Base-by-base conservation (phyloP, 2,329 filamentous ascomycete genomes). In the Trichoderma hamatum region DNA sequence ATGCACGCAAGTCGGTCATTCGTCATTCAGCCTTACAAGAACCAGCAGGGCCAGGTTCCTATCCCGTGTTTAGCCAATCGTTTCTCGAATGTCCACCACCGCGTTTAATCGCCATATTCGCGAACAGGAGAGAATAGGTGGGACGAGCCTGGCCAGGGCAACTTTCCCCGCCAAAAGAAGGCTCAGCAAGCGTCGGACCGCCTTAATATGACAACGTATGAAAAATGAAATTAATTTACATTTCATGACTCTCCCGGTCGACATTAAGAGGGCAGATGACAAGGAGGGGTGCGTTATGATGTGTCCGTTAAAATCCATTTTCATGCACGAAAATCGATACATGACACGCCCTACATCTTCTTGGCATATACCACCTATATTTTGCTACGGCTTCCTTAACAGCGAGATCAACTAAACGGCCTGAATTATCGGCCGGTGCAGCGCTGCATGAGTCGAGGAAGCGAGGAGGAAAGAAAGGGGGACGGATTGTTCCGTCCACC, bases 361-460 rank as follows among this genome's bases (percentile, higher is more conserved):
- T 24, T 49, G 46, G n/a, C n/a, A n/a, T 49, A 28, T 43, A 3
- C 19, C 39, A 9, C n/a, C n/a, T n/a, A 9, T 43, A 10, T 43
- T 16, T 55, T 49, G 43, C n/a, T 43, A 24, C 26, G 43, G 36
- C 36, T 55, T 43, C 52, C 30, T 26, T 65, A 26, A 51, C 49
- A 56, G 62, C 51, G 21, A 55, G 51, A 55, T 30, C 32, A 46
- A 30, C n/a, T 43, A 46, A 56, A 52, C 62, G 62, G 62, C 62
- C 51, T 66, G 51, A 66, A 66, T 34, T 34, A 32, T 56, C 62
- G 62, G 62, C 52, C 34, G 39, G 14, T 34, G 30, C 51, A 51
- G 55, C 51, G 24, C 19, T 55, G 62, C 51, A 66, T 26, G 62
- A 66, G 62, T 66, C 62, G 62, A 24, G 62, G 62, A 28, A 56